Percentiles rank a stretch among this genome's conserved stretches.
Conservation (phyloP, 1,284 basidiomycete genomes). For the Boletellus deceptivus region DNA sequence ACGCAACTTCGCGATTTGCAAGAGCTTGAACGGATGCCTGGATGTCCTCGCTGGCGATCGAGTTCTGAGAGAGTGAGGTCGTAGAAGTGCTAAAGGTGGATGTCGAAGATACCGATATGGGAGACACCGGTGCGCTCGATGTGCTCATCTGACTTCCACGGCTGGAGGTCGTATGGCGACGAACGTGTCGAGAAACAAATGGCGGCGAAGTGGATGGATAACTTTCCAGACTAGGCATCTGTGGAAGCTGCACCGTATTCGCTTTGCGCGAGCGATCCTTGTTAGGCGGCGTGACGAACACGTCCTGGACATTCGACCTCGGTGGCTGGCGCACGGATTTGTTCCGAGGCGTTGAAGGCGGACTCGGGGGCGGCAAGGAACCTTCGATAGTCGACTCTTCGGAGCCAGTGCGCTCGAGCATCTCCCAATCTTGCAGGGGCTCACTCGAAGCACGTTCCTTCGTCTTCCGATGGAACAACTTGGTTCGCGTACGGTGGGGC, state of each 20-base stretch:
- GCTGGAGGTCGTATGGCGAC: conserved; percentile 34
- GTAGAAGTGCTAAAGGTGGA: conserved; percentile 27
- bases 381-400: conserved; percentile 25
- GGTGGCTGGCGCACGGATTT: conserved; percentile 11
- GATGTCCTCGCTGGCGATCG: conserved; percentile 17
- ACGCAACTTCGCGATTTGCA: conserved; percentile 18
- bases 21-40: conserved; percentile 13
- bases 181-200: conserved; percentile 32
- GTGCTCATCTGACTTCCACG: conserved; percentile 29
- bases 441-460: conserved; percentile 34
- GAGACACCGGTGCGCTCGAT: conserved; percentile 35
- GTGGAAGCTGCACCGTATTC: conserved; percentile 27
- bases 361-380: conserved; percentile 21
- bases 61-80: conserved; percentile 17
- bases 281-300: conserved; percentile 15
- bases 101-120: conserved; percentile 28
- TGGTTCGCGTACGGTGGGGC: conserved; percentile 29
- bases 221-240: conserved; percentile 13
- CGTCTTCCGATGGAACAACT: conserved; percentile 35
- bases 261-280: conserved; percentile 25
- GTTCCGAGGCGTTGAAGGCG: conserved; percentile 22
- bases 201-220: conserved; percentile 31
- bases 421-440: conserved; percentile 33
- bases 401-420: conserved; percentile 30
- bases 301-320: conserved; percentile 8